A percentile compares a stretch with the other conserved stretches of the same genome.
These are phyloP conservation scores for Cladorrhinum sp. DNA, from an alignment of 2,329 filamentous ascomycete species.

Conservation along the genomic window DNA sequence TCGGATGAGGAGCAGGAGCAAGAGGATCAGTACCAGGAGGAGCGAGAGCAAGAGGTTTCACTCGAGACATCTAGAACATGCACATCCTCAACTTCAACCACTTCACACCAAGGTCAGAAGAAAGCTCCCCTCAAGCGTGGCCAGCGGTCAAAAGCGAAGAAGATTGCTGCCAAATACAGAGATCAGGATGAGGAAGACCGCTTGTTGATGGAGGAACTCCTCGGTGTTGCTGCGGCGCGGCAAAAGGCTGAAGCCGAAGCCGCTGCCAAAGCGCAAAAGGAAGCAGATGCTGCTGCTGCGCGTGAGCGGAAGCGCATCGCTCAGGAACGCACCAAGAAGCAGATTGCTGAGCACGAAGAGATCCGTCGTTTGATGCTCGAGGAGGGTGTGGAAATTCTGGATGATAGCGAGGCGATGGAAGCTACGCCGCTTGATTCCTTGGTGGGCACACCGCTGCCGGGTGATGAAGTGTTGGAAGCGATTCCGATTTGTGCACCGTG, in stretches of 20 bases:
- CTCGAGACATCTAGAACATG: constrained; percentile 14
- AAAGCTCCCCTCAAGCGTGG: constrained; percentile 62
- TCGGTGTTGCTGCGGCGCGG: constrained; percentile 70
- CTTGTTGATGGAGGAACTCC: constrained; percentile 74
- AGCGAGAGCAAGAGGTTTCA: constrained; percentile 28
- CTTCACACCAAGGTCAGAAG: constrained; percentile 32
- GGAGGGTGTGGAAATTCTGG: constrained; percentile 56
- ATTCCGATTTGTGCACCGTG: constrained; percentile 65
- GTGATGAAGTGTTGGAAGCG: constrained; percentile 75
- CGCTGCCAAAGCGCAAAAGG: constrained; percentile 63
- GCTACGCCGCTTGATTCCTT: constrained; percentile 64
- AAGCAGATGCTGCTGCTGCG: constrained; percentile 69
- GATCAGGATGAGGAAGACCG: constrained; percentile 95
- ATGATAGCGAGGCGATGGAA: constrained; percentile 57
- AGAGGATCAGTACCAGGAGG: too few relatives aligned
- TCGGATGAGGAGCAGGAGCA: constrained; percentile 34
- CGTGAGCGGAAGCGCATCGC: constrained; percentile 75
- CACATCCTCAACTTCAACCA: too few relatives aligned
- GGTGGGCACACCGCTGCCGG: constrained; percentile 72
- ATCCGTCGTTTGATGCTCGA: constrained; percentile 58
- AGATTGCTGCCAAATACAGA: constrained; percentile 84
- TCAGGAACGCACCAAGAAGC: constrained; percentile 72
- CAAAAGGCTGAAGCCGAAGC: constrained; percentile 68
- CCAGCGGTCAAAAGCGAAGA: constrained; percentile 80
- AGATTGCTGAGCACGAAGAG: constrained; percentile 75